These are phyloP conservation scores for Alternaria triticina DNA, from an alignment of 2,329 filamentous ascomycete species.

Conservation along the genomic window DNA sequence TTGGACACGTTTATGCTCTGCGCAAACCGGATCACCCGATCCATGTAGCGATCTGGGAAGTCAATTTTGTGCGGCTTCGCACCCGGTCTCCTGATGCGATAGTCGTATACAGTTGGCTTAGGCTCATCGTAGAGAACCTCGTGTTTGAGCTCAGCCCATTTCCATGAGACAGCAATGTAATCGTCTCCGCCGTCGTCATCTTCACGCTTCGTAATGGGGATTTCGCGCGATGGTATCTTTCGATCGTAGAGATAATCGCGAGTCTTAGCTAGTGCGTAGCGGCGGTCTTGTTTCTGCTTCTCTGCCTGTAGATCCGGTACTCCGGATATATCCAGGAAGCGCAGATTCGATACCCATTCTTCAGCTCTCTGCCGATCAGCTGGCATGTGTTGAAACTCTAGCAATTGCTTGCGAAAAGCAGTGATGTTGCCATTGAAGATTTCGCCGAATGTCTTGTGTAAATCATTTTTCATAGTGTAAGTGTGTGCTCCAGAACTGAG, in stretches of 20 bases:
- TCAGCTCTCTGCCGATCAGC: conserved; percentile 13
- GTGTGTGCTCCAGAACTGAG: no score
- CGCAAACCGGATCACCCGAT: conserved; percentile 24
- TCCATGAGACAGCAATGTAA: conserved; percentile 29
- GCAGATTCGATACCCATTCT: conserved; percentile 13
- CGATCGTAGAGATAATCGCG: background rate
- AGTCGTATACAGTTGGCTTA: conserved; percentile 6
- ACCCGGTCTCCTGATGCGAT: conserved; percentile 10
- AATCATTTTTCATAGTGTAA: conserved; percentile 27
- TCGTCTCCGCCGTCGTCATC: background rate
- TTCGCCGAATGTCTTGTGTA: conserved; percentile 21
- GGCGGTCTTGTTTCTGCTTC: background rate
- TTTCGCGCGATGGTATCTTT: background rate
- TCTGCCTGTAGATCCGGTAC: conserved; percentile 4
- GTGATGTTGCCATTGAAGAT: conserved; percentile 18
- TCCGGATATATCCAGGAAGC: conserved; percentile 24
- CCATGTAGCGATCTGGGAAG: conserved; percentile 25
- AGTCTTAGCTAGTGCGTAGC: background rate
- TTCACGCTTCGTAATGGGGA: conserved; percentile 1
- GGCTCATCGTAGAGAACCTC: conserved; percentile 1
- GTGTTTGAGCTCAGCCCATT: conserved; percentile 17
- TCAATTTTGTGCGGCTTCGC: conserved; percentile 12
- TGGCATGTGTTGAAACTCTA: conserved; percentile 15
- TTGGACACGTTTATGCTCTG: conserved; percentile 5
- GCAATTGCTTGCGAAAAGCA: conserved; percentile 19